Evolutionary conservation across 106 monocot species (phyloP).

Genomic region (Apostasia ramifera): DNA sequence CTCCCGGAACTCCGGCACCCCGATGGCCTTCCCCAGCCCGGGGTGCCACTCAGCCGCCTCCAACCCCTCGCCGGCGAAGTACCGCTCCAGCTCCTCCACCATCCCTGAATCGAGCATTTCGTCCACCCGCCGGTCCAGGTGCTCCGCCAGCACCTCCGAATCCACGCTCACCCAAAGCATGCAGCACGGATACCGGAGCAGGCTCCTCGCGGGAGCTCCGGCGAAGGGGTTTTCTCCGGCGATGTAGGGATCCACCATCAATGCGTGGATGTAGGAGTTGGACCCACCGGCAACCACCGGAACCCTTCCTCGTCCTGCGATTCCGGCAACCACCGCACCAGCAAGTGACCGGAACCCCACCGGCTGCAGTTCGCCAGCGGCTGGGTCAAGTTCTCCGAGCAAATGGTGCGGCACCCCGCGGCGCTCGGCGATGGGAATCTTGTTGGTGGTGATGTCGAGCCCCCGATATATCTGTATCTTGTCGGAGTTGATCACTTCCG

Average conservation of each 20-base stretch:
- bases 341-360: constrained; percentile 45
- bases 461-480: constrained; percentile 90
- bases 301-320: constrained; percentile 27
- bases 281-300: constrained; percentile 88
- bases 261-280: constrained; percentile 71
- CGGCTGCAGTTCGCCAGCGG: constrained; percentile 46
- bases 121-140: constrained; percentile 85
- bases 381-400: constrained; percentile 56
- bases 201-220: neutral
- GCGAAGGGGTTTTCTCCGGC: constrained; percentile 28
- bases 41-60: constrained; percentile 22
- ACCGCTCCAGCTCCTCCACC: constrained; percentile 71
- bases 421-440: constrained; percentile 48
- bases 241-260: constrained; percentile 24
- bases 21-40: constrained; percentile 73
- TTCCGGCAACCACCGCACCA: constrained; percentile 18
- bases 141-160: constrained; percentile 33
- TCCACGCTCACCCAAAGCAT: constrained; percentile 81
- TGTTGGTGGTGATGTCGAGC: constrained; percentile 92
- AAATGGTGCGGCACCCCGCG: constrained; percentile 77
- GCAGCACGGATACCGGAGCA: constrained; percentile 45
- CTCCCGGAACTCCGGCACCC: constrained; percentile 63
- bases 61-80: constrained; percentile 26
- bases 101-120: constrained; percentile 78
- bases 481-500: constrained; percentile 83